Base-by-base conservation (phyloP, 352 stramenopile genomes). In the Proteromonas lacertae region DNA sequence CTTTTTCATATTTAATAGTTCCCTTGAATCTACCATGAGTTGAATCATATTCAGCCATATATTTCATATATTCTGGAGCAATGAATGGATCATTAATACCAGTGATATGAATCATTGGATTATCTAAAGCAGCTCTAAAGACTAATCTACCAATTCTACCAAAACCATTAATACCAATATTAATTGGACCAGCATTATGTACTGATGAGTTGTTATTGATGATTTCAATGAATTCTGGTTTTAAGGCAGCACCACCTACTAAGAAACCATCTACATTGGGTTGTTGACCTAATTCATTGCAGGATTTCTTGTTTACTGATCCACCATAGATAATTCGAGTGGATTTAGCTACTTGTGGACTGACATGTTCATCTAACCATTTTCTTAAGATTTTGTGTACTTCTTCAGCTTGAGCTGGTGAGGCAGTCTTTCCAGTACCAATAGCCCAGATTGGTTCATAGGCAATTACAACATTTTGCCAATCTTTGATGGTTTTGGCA, bases 111-210 rank as follows among this genome's bases (percentile, higher is more conserved):
- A 80, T 65, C n/a, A 66, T 38, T 12, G 69, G 65, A 51, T 79
- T 77, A 23, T 45, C 32, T n/a, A n/a, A n/a, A n/a, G 75, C 73
- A 28, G 74, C 69, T 35, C 80, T 71, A 42, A 92, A 66, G 32
- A 94, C 80, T 25, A 95, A 63, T 62, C 82, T 69, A 30, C 84
- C 84, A 42, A 97, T 97, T 46, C 84, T 74, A 41, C 86, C 86
- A 50, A 96, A 97, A 31, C 84, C 84, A 53, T 97, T 96, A 65
- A 97, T 95, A 41, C 73, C 82, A 23, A 96, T 56, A 51, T 83
- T 88, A 47, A 90, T 55, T 35, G 55, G n/a, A n/a, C n/a, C n/a
- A n/a, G n/a, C n/a, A n/a, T n/a, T n/a, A n/a, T n/a, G n/a, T n/a
- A n/a, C n/a, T n/a, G n/a, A n/a, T n/a, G n/a, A n/a, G n/a, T n/a